Conservation (phyloP, 768 basidiomycete species). For the Suillus brevipes region DNA sequence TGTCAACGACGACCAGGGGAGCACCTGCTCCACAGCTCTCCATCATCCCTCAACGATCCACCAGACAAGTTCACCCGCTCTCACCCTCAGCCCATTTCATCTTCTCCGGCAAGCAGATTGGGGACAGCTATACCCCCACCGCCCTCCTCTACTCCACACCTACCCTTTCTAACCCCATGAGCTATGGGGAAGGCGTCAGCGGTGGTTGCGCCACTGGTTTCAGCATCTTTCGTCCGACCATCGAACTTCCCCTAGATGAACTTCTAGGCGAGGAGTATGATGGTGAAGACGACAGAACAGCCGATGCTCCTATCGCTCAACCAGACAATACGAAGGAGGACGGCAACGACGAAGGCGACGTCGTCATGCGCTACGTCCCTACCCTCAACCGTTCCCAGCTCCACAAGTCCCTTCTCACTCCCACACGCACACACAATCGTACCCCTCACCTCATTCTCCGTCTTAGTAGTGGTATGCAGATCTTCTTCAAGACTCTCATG, state of each 20-base stretch:
- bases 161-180: constrained; percentile 65
- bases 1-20: no score
- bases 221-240: constrained; percentile 72
- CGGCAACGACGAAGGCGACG: no score
- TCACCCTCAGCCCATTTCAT: background rate
- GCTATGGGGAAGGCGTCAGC: constrained; percentile 75
- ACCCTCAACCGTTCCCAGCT: constrained; percentile 23
- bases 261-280: no score
- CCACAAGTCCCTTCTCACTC: no score
- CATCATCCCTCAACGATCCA: no score
- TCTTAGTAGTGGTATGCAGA: constrained; percentile 82
- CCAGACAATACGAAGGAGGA: no score
- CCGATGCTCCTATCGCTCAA: no score
- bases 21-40: no score
- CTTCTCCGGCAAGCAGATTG: constrained; percentile 27
- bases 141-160: constrained; percentile 73
- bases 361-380: no score
- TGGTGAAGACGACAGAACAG: no score
- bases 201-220: constrained; percentile 52
- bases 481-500: constrained; percentile 77
- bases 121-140: constrained; percentile 41
- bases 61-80: no score
- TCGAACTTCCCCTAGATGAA: no score
- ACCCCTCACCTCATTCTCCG: constrained; percentile 55
- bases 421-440: constrained; percentile 60